Conservation (phyloP, 768 basidiomycete species). For the Clathrus columnatus region DNA sequence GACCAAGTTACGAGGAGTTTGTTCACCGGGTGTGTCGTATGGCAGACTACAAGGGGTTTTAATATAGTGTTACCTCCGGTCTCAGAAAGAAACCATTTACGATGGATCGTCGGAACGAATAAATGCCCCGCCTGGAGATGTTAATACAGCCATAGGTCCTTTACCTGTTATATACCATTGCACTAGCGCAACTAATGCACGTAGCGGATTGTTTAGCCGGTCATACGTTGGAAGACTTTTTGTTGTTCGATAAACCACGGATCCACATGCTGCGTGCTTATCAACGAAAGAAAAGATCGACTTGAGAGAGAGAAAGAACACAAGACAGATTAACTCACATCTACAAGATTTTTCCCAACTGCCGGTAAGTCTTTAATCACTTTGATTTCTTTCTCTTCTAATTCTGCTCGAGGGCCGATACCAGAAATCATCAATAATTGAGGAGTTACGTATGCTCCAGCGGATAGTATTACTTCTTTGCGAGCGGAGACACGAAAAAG, state of each 20-base stretch:
- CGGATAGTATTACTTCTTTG: constrained; percentile 29
- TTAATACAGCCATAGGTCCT: constrained; percentile 1
- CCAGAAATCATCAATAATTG: constrained; percentile 32
- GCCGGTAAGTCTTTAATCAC: constrained; percentile 28
- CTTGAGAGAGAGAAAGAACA: neutral
- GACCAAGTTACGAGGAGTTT: neutral
- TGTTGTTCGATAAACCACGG: neutral
- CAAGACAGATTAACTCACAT: neutral
- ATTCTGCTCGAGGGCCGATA: constrained; percentile 26
- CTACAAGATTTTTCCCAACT: constrained; percentile 39
- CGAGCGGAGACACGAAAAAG: too few relatives aligned
- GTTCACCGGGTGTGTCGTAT: too few relatives aligned
- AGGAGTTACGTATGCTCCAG: constrained; percentile 28
- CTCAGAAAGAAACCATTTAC: neutral
- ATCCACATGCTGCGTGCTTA: neutral
- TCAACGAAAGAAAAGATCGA: too few relatives aligned
- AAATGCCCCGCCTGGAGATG: too few relatives aligned
- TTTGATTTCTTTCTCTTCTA: constrained; percentile 23
- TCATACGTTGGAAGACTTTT: neutral
- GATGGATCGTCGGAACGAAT: too few relatives aligned
- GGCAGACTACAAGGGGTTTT: neutral
- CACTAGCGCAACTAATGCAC: neutral
- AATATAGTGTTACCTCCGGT: too few relatives aligned
- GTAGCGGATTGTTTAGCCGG: neutral
- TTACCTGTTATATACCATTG: constrained; percentile 1